Conservation (phyloP, 2,329 filamentous ascomycete genomes). For the Fusarium pseudoanthophilum region DNA sequence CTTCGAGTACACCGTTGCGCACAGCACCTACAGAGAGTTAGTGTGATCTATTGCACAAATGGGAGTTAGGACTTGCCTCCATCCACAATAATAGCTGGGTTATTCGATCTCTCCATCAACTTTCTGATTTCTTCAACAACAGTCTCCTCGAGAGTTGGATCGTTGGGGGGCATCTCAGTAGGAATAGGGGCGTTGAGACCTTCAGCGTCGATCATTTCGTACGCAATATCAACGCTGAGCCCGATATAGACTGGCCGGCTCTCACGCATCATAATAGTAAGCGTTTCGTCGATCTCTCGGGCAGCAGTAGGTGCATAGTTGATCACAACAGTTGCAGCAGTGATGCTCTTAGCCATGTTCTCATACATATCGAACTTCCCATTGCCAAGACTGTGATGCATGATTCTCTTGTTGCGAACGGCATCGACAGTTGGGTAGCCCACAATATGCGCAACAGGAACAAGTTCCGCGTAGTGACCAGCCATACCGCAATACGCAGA, state of each 20-base stretch:
- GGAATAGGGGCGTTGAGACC: neutral
- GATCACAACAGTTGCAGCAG: neutral
- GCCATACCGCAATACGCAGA: neutral
- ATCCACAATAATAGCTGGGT: neutral
- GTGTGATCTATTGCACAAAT: neutral
- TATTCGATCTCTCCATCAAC: neutral
- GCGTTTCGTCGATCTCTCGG: neutral
- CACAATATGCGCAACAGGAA: neutral
- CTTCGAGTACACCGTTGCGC: neutral
- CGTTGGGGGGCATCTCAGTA: neutral
- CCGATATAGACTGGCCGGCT: neutral
- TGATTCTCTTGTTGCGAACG: neutral
- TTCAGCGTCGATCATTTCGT: neutral
- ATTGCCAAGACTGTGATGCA: constrained; percentile 4
- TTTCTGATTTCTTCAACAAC: neutral
- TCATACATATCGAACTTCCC: constrained; percentile 1
- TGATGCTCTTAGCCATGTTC: neutral
- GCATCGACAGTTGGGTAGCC: neutral
- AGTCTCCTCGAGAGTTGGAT: neutral
- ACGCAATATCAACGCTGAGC: neutral
- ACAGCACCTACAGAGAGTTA: neutral
- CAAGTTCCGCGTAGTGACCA: neutral
- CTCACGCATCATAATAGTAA: neutral
- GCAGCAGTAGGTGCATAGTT: neutral
- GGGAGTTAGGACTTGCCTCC: neutral